Evolutionary conservation across 495 filamentous ascomycete genomes (phyloP), one percentile per base, ranked within the genome.

Genomic region (Penicillium egyptiacum): DNA sequence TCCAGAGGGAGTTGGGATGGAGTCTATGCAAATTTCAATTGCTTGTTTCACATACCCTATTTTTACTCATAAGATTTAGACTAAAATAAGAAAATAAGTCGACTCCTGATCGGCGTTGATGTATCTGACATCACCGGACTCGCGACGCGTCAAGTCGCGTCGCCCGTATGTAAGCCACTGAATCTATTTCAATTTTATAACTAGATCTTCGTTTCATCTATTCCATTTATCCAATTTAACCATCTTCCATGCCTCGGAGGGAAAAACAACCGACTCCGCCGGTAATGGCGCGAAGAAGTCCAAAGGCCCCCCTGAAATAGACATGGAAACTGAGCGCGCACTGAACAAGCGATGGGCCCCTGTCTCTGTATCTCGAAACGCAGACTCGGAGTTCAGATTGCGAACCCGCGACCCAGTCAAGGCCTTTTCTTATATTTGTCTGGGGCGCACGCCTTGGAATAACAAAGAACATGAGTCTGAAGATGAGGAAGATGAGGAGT

Each of bases 1-100:
- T 56, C 54, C 35, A 12, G 51, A 28, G 31, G 53, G 54, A 56
- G 54, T 56, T 41, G 33, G 33, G 19, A 44, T 11, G 37, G 46
- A 56, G 46, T 50, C 43, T 40, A 50, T 56, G 39, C 20, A 44
- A 40, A 47, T 47, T 55, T 7, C 42, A 35, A 35, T 52, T 37
- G 30, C 14, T 44, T 33, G 14, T 50, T 30, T 46, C 28, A 46
- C 50, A n/a, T 40, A 39, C 16, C 35, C 7, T 37, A 7, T 37
- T n/a, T 39, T 14, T 16, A 2, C 12, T 11, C 28, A 30, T 30
- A 9, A 30, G 2, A 30, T 3, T 9, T 11, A 10, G 28, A 30
- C 9, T 11, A 30, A 30, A 30, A 30, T 10, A 9, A 30, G 28
- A 30, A 30, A 30, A 30, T 30, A 10, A 30, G 28, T 30, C 1